Evolutionary conservation across 2,329 filamentous ascomycete species (phyloP), one percentile per base, ranked within the genome.

Genomic region (Xylaria arbuscula): DNA sequence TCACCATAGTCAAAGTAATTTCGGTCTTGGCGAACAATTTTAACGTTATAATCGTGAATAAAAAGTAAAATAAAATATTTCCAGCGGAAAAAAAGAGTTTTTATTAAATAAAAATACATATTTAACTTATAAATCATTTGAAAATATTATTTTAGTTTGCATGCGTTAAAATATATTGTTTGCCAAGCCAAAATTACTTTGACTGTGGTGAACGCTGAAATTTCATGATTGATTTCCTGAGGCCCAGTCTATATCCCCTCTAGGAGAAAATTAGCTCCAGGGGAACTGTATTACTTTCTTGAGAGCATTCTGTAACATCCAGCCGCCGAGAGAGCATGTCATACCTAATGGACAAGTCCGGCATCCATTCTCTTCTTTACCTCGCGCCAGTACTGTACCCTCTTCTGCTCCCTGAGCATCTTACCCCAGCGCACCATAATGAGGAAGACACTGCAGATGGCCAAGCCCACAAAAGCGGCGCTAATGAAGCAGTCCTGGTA

Each of bases 401-500:
- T 71, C 62, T 75, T 78, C 64, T 48, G 54, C 67, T 78, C 73
- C 42, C 77, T 72, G 38, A 76, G 69, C 59, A 24, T 66, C 73
- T 78, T 78, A 17, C 77, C 77, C 72, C 75, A 78, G 36, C 70
- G 73, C 48, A 78, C 70, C 75, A 78, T 78, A 48, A 77, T 51
- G 48, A 78, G 56, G 45, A 76, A 78, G 36, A 76, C 74, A 17
- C 67, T 70, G 51, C 77, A 78, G 11, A 78, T 76, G 17, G 72
- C 74, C 61, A 78, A 54, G 5, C 75, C 77, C 11, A 78, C 74
- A 58, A 78, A 77, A 2, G 76, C 76, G 38, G 76, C 74, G 61
- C 73, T 78, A 15, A 84, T 78, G 58, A 83, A 84, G 63, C 81
- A 83, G 65, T 84, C 81, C 72, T 83, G 82, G 58, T 81, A 81